A percentile compares a stretch with the other conserved stretches of the same genome.
These are phyloP conservation scores for Citrus inodora DNA, from an alignment of 345 rosid genomes.

Conservation along the genomic window DNA sequence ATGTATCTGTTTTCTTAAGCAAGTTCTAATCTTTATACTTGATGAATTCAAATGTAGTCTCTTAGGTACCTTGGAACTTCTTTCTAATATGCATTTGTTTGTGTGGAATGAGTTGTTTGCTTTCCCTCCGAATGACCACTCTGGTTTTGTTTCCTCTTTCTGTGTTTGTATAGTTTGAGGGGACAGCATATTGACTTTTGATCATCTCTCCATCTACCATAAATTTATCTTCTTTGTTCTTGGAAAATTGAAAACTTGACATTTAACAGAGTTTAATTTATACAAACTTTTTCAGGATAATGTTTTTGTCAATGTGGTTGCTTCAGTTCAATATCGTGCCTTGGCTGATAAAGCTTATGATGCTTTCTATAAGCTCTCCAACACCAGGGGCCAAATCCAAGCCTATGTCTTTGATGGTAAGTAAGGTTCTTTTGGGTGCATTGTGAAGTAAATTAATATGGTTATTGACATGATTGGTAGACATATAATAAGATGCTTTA, in stretches of 20 bases:
- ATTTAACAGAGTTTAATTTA: background rate
- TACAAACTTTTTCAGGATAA: slow-evolving; percentile 29
- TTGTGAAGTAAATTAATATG: background rate
- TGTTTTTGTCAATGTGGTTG: slow-evolving; percentile 47
- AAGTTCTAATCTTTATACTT: background rate
- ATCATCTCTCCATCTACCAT: background rate
- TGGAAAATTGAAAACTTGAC: background rate
- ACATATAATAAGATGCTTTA: background rate
- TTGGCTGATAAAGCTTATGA: slow-evolving; percentile 35
- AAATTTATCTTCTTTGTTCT: too few species aligned
- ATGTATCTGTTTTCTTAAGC: background rate
- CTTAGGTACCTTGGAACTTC: background rate
- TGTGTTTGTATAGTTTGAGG: background rate
- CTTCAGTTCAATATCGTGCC: slow-evolving; percentile 42
- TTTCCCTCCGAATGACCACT: background rate
- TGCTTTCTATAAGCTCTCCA: slow-evolving; percentile 42
- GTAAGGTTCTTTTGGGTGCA: background rate
- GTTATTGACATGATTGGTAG: background rate
- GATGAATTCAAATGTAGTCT: background rate
- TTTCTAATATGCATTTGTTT: background rate
- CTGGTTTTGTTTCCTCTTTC: background rate
- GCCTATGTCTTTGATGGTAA: slow-evolving; percentile 48
- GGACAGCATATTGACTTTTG: background rate
- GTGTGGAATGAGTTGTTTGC: background rate
- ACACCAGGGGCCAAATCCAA: slow-evolving; percentile 40